Evolutionary conservation across 495 filamentous ascomycete genomes (phyloP), one percentile per base, ranked within the genome.

Genomic region (Bacidia gigantensis): DNA sequence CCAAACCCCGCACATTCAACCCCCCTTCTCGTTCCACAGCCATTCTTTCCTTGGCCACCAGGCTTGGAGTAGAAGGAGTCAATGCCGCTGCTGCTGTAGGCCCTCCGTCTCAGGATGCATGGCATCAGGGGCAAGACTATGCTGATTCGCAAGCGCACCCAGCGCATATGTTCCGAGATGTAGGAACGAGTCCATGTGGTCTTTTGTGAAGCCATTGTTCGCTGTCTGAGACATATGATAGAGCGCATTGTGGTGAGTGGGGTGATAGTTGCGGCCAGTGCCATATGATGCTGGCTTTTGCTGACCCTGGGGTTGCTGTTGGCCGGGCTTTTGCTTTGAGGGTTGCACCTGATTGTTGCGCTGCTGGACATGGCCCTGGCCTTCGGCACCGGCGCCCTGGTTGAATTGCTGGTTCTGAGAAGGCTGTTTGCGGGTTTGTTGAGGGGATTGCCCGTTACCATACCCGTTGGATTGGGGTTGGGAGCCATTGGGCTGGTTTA

Each of bases 181-280:
- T 20, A 56, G 38, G 53, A 56, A 56, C 20, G 53, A 56, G 11
- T 56, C 48, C 53, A 51, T 56, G 43, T 56, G 53, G 1, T 56
- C 53, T 11, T 40, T 46, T 25, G 53, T 56, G 48, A 56, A 56
- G 14, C 53, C 48, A 2, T 26, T 43, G 26, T 12, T 12, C 14
- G 53, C 53, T 38, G 22, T 50, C 14, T 44, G 2, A 3, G 3
- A 3, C 29, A 17, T 18, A 26, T 51, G 39, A 10, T 52, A 56
- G 47, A 56, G 42, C 12, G 48, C 53, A 10, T 56, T 56, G 53
- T 56, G 53, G 23, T 56, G 53, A 23, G 23, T 46, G 14, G 18
- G 22, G 23, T 56, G 39, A 25, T 51, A 56, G 3, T 26, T 17
- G 10, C 48, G 21, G 22, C 26, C 21, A 17, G 41, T 25, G 21